Evolutionary conservation across 495 filamentous ascomycete genomes (phyloP).

Genomic region (Trichoderma orchidacearum): DNA sequence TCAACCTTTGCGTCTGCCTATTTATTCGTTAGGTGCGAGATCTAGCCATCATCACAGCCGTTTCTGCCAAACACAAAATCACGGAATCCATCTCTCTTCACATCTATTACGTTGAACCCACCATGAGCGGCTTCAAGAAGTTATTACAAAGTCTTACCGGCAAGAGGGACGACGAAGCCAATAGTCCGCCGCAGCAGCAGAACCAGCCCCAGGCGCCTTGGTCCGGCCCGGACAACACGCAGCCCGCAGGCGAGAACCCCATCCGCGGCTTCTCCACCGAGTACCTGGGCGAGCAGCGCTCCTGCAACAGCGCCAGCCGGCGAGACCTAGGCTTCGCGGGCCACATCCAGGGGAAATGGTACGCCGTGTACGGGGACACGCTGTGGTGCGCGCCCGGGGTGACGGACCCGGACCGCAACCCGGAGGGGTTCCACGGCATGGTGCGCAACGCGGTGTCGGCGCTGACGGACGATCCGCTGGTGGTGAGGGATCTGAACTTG

Average conservation of each 20-base stretch:
- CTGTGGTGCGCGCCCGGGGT: slow-evolving; percentile 19
- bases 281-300: slow-evolving; percentile 19
- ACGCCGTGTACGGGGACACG: slow-evolving; percentile 22
- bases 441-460: slow-evolving; percentile 17
- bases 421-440: slow-evolving; percentile 20
- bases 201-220: background rate
- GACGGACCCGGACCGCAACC: slow-evolving; percentile 11
- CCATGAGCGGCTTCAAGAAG: background rate
- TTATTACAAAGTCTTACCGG: background rate
- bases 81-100: too few species aligned
- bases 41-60: too few species aligned
- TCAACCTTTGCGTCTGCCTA: too few species aligned
- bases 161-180: background rate
- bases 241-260: slow-evolving; percentile 17
- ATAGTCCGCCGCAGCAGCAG: background rate
- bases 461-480: slow-evolving; percentile 16
- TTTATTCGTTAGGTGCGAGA: too few species aligned
- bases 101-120: too few species aligned
- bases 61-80: too few species aligned
- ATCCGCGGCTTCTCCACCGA: slow-evolving; percentile 8
- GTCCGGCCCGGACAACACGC: slow-evolving; percentile 15
- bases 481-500: slow-evolving; percentile 14
- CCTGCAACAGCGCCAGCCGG: slow-evolving; percentile 21
- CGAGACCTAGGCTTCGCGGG: slow-evolving; percentile 29
- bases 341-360: slow-evolving; percentile 19